Evolutionary conservation across 352 stramenopile genomes (phyloP).

Genomic region (Aphanomyces cochlioides): DNA sequence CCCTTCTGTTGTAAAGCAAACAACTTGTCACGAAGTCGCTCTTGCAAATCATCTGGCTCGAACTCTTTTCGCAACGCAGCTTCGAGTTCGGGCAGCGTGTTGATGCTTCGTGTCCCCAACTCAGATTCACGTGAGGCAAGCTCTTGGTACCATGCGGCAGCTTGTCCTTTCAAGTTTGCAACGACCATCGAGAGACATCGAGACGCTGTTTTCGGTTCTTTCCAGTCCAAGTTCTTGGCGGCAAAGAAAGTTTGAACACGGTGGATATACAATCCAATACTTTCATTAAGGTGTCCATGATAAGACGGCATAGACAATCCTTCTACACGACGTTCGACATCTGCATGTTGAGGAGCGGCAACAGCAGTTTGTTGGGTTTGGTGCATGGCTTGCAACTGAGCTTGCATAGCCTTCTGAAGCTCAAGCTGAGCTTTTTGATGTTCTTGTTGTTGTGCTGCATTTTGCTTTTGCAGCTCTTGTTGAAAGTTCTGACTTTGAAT

Average conservation of each 20-base stretch:
- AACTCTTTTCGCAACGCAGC: slow-evolving; percentile 24
- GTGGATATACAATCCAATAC: slow-evolving; percentile 7
- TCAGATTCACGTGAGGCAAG: background rate
- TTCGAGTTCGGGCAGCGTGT: background rate
- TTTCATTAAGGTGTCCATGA: background rate
- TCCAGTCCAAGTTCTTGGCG: background rate
- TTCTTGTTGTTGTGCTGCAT: no score
- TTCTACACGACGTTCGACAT: no score
- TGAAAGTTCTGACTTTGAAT: background rate
- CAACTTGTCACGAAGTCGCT: slow-evolving; percentile 31
- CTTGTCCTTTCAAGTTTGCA: background rate
- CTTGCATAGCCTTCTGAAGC: no score
- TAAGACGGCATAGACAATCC: no score
- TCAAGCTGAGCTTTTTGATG: no score
- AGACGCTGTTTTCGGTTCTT: background rate
- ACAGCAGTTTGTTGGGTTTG: no score
- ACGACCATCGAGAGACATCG: slow-evolving; percentile 7
- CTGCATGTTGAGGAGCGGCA: no score
- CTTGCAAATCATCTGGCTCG: slow-evolving; percentile 32
- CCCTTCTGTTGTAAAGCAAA: slow-evolving; percentile 29
- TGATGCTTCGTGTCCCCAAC: background rate
- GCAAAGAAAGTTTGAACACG: background rate
- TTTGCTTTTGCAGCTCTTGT: no score
- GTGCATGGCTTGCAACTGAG: no score
- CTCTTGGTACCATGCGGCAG: slow-evolving; percentile 15